Evolutionary conservation across 768 basidiomycete genomes (phyloP).

Genomic region (Tylopilus felleus): DNA sequence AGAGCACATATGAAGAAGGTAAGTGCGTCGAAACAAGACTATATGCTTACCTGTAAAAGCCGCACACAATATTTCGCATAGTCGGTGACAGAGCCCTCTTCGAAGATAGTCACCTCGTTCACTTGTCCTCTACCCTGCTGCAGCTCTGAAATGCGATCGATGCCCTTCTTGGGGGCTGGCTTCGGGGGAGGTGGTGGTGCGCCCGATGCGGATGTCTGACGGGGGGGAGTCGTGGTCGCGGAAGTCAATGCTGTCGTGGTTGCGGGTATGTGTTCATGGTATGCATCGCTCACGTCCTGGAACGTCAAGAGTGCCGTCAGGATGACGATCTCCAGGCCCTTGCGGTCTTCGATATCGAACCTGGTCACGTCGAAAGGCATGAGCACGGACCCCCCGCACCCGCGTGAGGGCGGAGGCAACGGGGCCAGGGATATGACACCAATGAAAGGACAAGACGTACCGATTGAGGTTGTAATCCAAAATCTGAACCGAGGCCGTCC

Average conservation of each 20-base stretch:
- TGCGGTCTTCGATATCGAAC: slow-evolving; percentile 82
- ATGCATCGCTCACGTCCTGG: slow-evolving; percentile 61
- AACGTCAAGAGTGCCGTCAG: slow-evolving; percentile 76
- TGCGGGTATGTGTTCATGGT: slow-evolving; percentile 36
- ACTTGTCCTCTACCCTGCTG: slow-evolving; percentile 65
- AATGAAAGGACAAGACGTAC: slow-evolving; percentile 30
- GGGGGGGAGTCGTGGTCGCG: not conserved
- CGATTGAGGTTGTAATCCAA: slow-evolving; percentile 83
- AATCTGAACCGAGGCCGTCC: slow-evolving; percentile 66
- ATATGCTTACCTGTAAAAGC: slow-evolving; percentile 52
- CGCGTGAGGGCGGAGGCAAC: not conserved
- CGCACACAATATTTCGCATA: slow-evolving; percentile 67
- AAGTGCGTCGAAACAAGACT: too few relatives aligned
- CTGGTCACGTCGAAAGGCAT: slow-evolving; percentile 34
- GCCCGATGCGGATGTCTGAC: slow-evolving; percentile 40
- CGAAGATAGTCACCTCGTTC: slow-evolving; percentile 70
- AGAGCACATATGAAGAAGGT: not conserved
- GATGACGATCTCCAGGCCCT: slow-evolving; percentile 81
- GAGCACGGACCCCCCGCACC: not conserved
- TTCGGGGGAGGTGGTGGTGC: slow-evolving; percentile 54
- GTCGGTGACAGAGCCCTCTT: slow-evolving; percentile 60
- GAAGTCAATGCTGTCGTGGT: slow-evolving; percentile 1
- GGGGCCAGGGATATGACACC: not conserved
- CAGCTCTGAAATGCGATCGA: slow-evolving; percentile 69
- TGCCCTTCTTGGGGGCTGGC: slow-evolving; percentile 60